Base-by-base conservation (phyloP, 352 stramenopile species). In the Pythium dissimile region DNA sequence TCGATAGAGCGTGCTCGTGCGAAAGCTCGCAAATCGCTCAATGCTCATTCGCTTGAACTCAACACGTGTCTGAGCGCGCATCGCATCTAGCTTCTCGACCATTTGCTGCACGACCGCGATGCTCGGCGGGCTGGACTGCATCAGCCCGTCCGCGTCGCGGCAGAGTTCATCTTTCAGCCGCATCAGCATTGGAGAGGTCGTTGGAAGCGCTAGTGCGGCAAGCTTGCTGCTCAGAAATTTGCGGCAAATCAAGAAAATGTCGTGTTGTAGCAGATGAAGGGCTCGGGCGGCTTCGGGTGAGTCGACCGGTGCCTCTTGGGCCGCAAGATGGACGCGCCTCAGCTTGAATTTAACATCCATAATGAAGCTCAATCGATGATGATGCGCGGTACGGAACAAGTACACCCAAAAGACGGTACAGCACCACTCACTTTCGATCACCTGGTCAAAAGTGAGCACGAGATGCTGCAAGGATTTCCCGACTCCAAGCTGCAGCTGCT, bases 361-460 rank as follows among this genome's bases (percentile, higher is more conserved):
- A 44, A 89, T 62, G 48, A 87, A 86, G 23, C 76, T 85, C 5
- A 89, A 39, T 7, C 68, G 71, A 13, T 86, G 64, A 32, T 86
- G 75, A 26, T 85, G 73, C 11, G 54, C 50, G 30, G 70, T 71
- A 23, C 76, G 80, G 57, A 85, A 93, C 20, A 91, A 53, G 38
- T 78, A 75, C 5, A 77, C 71, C 80, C 79, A 93, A 18, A 93
- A 83, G 6, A 93, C 84, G 1, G 69, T 85, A 48, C 72, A 87
- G 26, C 63, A 75, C 73, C 84, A 88, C 60, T 88, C 72, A 49
- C 81, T 85, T 3, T 71, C 67, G 2, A 93, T 64, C 3, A 91
- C 61, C 21, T 76, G 66, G 20, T 90, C 75, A 16, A 91, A 59
- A 10, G 67, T 75, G 23, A 77, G 46, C 31, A 72, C 48, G 9